Evolutionary conservation across 1,284 basidiomycete species (phyloP).

Genomic region (Rhodotorula sp.): DNA sequence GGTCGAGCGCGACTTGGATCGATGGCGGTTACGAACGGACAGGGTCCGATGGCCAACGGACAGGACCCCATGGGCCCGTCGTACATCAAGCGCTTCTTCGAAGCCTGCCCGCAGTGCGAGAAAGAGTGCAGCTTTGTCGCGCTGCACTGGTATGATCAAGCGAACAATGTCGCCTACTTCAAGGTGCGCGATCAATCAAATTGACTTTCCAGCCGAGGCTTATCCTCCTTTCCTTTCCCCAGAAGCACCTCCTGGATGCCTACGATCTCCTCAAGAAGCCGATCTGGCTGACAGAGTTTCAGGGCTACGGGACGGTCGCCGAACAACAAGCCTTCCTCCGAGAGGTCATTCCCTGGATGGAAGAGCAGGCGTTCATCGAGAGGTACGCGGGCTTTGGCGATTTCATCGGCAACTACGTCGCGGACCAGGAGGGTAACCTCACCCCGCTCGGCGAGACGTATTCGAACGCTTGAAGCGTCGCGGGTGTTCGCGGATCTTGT

Average conservation of each 20-base stretch:
- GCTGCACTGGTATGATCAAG: constrained; percentile 21
- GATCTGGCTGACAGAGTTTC: constrained; percentile 32
- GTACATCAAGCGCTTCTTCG: constrained; percentile 21
- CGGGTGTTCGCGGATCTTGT: neutral
- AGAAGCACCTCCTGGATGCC: constrained; percentile 13
- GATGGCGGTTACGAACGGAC: constrained; percentile 37
- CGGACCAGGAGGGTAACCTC: constrained; percentile 12
- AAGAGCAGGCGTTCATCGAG: constrained; percentile 24
- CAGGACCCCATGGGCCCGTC: constrained; percentile 15
- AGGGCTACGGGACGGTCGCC: neutral
- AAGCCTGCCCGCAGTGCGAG: constrained; percentile 21
- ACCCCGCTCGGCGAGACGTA: constrained; percentile 18
- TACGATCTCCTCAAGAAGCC: constrained; percentile 13
- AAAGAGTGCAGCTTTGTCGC: constrained; percentile 19
- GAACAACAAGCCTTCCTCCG: constrained; percentile 25
- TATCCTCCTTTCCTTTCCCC: no score
- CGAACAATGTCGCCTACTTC: constrained; percentile 13
- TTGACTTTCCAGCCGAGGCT: no score
- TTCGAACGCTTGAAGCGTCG: neutral
- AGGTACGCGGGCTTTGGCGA: constrained; percentile 38
- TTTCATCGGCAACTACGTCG: constrained; percentile 24
- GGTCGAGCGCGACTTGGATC: constrained; percentile 32
- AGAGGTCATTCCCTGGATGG: constrained; percentile 37
- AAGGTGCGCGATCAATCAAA: neutral
- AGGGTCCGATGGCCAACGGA: neutral